Conservation (phyloP, 192 early-diverging fungal species). For the Rhizoclosmatium sp. region DNA sequence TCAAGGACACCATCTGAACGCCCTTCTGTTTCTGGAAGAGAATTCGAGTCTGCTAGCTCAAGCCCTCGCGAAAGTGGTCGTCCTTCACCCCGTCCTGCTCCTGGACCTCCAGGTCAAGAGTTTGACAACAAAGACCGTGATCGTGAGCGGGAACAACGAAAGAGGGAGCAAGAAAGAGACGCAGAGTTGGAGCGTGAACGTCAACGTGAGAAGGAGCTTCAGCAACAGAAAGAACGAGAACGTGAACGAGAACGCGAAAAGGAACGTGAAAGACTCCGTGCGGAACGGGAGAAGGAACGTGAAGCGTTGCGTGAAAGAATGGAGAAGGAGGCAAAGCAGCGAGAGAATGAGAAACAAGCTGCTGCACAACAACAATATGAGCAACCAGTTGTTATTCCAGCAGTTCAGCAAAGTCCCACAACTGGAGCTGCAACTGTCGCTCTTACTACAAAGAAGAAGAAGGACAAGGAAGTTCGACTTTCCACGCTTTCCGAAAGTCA, state of each 20-base stretch:
- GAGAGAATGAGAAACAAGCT: slow-evolving; percentile 30
- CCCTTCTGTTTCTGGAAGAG: background rate
- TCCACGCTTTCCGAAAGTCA: slow-evolving; percentile 91
- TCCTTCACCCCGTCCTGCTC: background rate
- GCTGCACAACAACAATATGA: slow-evolving; percentile 20
- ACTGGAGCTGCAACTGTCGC: background rate
- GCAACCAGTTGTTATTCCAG: background rate
- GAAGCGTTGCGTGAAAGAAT: slow-evolving; percentile 28
- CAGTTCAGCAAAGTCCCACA: background rate
- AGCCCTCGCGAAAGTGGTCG: background rate
- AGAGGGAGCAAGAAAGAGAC: slow-evolving; percentile 37
- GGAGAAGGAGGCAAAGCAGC: slow-evolving; percentile 26
- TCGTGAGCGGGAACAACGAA: slow-evolving; percentile 37
- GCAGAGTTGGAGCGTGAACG: slow-evolving; percentile 29
- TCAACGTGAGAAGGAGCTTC: slow-evolving; percentile 40
- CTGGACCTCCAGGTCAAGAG: slow-evolving; percentile 14
- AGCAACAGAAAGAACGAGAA: slow-evolving; percentile 40
- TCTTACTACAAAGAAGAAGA: slow-evolving; percentile 44
- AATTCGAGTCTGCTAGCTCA: background rate
- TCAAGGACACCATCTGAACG: background rate
- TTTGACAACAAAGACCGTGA: slow-evolving; percentile 33
- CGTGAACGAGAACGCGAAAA: slow-evolving; percentile 30
- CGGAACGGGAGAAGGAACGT: slow-evolving; percentile 36
- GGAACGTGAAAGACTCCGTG: slow-evolving; percentile 35
- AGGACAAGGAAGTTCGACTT: slow-evolving; percentile 73